phyloP scores from a whole-genome alignment of 2,329 filamentous ascomycete species.

The Penicillium janthinellum region DNA sequence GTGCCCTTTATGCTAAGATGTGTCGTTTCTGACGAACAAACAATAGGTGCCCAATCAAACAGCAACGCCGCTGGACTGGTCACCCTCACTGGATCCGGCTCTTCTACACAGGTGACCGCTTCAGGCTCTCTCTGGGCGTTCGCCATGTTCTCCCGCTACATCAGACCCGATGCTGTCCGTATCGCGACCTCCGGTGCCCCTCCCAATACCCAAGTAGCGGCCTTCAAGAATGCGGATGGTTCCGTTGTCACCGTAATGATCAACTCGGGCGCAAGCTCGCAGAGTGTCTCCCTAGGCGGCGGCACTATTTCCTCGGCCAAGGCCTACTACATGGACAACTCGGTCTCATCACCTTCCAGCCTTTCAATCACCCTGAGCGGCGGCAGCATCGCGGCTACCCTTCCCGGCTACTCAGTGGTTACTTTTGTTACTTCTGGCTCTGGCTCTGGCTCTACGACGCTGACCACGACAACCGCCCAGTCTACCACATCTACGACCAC shows the following conservation, averaged over 20 bases:
- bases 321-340: slow-evolving; percentile 7
- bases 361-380: not conserved
- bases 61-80: slow-evolving; percentile 32
- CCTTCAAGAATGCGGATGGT: slow-evolving; percentile 39
- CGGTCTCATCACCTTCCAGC: not conserved
- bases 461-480: not conserved
- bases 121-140: slow-evolving; percentile 46
- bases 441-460: not conserved
- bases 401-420: slow-evolving; percentile 1
- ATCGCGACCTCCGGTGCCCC: slow-evolving; percentile 35
- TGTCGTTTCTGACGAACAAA: not conserved
- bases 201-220: slow-evolving; percentile 22
- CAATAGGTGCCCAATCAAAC: slow-evolving; percentile 1
- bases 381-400: slow-evolving; percentile 1
- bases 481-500: not conserved
- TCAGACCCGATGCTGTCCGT: slow-evolving; percentile 43
- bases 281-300: not conserved
- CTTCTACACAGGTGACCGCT: slow-evolving; percentile 29
- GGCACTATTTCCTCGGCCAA: slow-evolving; percentile 2
- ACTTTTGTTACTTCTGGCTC: not conserved
- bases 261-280: slow-evolving; percentile 14
- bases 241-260: slow-evolving; percentile 35
- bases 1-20: not conserved
- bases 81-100: slow-evolving; percentile 35
- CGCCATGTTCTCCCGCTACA: slow-evolving; percentile 42